These are phyloP conservation scores for Lasiosphaeria miniovina DNA, from an alignment of 495 filamentous ascomycete genomes.

Conservation along the genomic window DNA sequence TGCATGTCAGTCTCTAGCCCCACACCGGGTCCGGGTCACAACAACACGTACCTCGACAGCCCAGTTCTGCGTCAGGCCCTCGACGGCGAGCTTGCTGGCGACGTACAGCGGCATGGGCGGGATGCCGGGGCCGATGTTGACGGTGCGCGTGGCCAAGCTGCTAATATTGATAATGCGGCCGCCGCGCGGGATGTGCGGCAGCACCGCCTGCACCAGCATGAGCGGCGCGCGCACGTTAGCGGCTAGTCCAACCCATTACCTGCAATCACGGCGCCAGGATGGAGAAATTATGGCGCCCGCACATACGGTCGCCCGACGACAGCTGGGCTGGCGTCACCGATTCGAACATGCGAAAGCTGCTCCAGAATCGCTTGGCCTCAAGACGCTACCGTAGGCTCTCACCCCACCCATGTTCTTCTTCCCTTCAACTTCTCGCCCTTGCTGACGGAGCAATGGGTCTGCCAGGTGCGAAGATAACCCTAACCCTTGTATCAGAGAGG, in stretches of 20 bases:
- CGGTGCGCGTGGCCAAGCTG: conserved; percentile 4
- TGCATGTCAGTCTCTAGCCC: no score
- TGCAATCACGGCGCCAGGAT: not conserved
- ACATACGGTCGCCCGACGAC: not conserved
- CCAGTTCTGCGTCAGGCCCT: not conserved
- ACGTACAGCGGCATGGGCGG: conserved; percentile 4
- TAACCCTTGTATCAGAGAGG: no score
- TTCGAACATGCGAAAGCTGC: not conserved
- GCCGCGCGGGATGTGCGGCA: conserved; percentile 28
- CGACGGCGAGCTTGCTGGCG: not conserved
- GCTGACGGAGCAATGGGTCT: not conserved
- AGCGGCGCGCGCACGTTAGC: conserved; percentile 27
- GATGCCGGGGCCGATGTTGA: conserved; percentile 3
- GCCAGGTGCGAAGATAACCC: no score
- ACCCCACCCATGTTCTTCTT: not conserved
- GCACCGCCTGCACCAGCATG: conserved; percentile 25
- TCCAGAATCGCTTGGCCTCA: conserved; percentile 4
- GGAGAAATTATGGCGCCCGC: not conserved
- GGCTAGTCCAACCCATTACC: not conserved
- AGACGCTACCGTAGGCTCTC: not conserved
- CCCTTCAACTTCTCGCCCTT: not conserved
- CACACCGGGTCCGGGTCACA: not conserved
- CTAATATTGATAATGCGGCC: conserved; percentile 29
- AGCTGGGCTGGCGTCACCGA: not conserved
- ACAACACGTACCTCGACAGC: not conserved